Base-by-base conservation (phyloP, 768 basidiomycete genomes). In the Lyophyllum decastes region DNA sequence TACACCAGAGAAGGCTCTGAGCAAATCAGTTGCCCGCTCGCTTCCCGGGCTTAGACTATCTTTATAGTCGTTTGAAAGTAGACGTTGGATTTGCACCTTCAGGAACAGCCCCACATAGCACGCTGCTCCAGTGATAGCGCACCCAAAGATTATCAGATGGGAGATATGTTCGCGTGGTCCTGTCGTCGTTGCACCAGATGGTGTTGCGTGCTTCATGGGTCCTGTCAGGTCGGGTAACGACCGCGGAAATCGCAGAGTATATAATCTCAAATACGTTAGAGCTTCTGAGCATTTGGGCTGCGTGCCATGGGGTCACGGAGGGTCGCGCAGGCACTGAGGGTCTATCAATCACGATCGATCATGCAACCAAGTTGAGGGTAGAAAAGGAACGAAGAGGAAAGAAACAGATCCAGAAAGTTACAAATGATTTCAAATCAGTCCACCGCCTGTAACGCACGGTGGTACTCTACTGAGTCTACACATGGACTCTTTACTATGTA, bases 41-140 rank as follows among this genome's bases (percentile, higher is more conserved):
- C 47, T 10, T 26, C 17, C 14, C 4, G 33, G 11, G 16, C 49
- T 22, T 21, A 26, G 21, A 1, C 19, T 22, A 19, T 48, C 55
- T 61, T 54, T 61, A 54, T 61, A 57, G 52, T 17, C 16, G 9
- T 9, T 38, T 4, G 34, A 12, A 38, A 25, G 38, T 50, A 50
- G 49, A 50, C 30, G n/a, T 38, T 22, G 9, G 35, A 38, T 12
- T 2, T 16, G 9, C 35, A 17, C 11, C 49, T 17, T 17, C 17
- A 50, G 30, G n/a, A 50, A 35, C 12, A 38, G 10, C 19, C 16
- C 34, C 34, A 24, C 52, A 33, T 34, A 49, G 35, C 43, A 53
- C 38, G 38, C 55, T 2, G 27, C 24, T n/a, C 35, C 35, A 16
- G 19, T 19, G 40, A 41, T 16, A 41, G 50, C 26, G 34, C 47